Conservation (phyloP, 208 protist species). For the Acanthamoeba quina region DNA sequence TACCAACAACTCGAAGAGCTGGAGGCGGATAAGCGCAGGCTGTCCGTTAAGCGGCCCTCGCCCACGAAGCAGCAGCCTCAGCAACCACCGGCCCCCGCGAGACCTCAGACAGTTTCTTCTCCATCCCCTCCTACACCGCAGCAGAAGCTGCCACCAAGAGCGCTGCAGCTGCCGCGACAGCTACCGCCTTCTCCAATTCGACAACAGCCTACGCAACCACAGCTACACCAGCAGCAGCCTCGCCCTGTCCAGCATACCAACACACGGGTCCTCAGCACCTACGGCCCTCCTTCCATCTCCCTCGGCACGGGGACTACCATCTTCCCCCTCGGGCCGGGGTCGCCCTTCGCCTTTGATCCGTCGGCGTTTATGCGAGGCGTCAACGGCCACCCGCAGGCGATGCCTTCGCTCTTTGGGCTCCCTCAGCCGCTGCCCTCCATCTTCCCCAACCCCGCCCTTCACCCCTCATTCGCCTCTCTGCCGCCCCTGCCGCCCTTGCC, state of each 20-base stretch:
- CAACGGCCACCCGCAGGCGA: not conserved
- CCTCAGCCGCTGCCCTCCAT: not conserved
- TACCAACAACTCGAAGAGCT: conserved; percentile 42
- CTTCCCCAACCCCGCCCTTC: not conserved
- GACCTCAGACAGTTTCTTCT: not conserved
- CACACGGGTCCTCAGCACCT: not conserved
- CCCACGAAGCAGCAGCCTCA: not conserved
- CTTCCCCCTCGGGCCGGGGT: not conserved
- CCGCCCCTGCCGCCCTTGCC: not conserved
- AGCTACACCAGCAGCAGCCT: not conserved
- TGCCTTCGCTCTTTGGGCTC: not conserved
- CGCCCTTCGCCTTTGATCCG: conserved; percentile 13
- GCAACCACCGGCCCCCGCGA: not conserved
- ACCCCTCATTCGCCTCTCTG: not conserved
- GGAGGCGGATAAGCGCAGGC: not conserved
- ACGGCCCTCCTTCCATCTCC: too few species aligned
- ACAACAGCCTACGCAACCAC: not conserved
- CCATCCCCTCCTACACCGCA: not conserved
- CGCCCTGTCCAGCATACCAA: not conserved
- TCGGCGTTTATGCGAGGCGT: not conserved
- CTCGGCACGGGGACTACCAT: not conserved
- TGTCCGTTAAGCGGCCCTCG: not conserved
- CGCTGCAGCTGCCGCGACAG: too few species aligned
- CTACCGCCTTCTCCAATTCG: too few species aligned
- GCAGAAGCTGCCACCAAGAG: not conserved